phyloP scores from a whole-genome alignment of 768 basidiomycete genomes.

The Plicaturopsis crispa region DNA sequence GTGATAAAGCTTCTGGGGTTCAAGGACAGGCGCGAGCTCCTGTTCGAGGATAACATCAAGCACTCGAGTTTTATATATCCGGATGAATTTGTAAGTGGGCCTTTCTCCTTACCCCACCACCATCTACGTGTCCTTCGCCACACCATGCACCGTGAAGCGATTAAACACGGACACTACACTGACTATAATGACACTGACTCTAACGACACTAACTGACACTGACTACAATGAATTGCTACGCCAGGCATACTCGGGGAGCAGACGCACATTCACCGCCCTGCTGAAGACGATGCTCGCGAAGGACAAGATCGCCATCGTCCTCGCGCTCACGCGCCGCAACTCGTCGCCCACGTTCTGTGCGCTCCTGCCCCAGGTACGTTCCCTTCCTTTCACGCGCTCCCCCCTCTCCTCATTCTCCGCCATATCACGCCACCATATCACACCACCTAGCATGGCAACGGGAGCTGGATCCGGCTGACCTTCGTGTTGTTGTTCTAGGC shows the following conservation, averaged over 20 bases:
- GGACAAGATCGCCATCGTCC: constrained; percentile 73
- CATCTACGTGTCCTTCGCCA: too few relatives aligned
- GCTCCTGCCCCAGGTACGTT: constrained; percentile 73
- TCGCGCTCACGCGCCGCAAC: constrained; percentile 62
- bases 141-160: too few relatives aligned
- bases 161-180: too few relatives aligned
- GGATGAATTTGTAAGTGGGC: constrained; percentile 64
- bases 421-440: background rate
- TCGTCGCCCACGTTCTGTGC: constrained; percentile 76
- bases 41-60: constrained; percentile 86
- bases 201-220: too few relatives aligned
- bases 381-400: background rate
- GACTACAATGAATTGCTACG: background rate
- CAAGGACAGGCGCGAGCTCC: constrained; percentile 61
- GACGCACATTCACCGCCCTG: constrained; percentile 84
- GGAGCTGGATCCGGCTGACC: too few relatives aligned
- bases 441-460: constrained; percentile 5
- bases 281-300: constrained; percentile 78
- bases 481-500: too few relatives aligned
- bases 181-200: too few relatives aligned
- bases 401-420: too few relatives aligned
- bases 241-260: constrained; percentile 71
- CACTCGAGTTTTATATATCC: constrained; percentile 91
- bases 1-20: constrained; percentile 92
- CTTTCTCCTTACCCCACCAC: background rate